Base-by-base conservation (phyloP, 805 yeast species). In the Jamesozyma lodderae region DNA sequence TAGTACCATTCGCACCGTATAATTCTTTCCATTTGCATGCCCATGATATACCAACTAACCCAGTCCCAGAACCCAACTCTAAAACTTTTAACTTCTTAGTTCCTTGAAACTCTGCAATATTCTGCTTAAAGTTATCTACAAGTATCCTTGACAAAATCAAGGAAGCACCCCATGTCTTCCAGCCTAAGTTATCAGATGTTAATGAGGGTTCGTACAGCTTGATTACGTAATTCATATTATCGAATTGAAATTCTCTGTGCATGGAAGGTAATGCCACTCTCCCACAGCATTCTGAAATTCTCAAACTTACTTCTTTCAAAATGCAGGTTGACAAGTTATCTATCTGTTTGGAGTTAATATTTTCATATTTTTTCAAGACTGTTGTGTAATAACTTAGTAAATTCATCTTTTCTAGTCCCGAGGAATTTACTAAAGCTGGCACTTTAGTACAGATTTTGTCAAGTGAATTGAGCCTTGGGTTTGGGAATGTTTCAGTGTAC, bases 41-140 rank as follows among this genome's bases (percentile, higher is more conserved):
- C 40, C 83, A 68, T 0, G 79, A 68, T 25, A 92, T 81, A 0
- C 97, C 96, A 3, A 79, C 81, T 13, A 90, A 66, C 0, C 98
- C 98, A 0, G 98, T 92, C 0, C 98, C 98, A 0, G 97, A 70
- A 0, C 98, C 98, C n/a, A 92, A 63, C 51, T 90, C 98, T 21
- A 83, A 55, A 0, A 79, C 57, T 25, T 56, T 35, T 53, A 49
- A 13, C 48, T 47, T 42, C 14, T 41, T 31, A 4, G 14, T 22
- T 4, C 13, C 10, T 11, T 9, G 6, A 10, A 7, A 14, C 18
- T 9, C 14, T 11, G 18, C 8, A 7, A 15, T 16, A 14, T 22
- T 17, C 4, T 8, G 14, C 33, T 33, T 27, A n/a, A 36, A 49
- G 8, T 53, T 51, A 20, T 55, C 47, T 5, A 69, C 56, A 3